Evolutionary conservation across 768 basidiomycete species (phyloP), one percentile per base, ranked within the genome.

Genomic region (Fibroporia radiculosa): DNA sequence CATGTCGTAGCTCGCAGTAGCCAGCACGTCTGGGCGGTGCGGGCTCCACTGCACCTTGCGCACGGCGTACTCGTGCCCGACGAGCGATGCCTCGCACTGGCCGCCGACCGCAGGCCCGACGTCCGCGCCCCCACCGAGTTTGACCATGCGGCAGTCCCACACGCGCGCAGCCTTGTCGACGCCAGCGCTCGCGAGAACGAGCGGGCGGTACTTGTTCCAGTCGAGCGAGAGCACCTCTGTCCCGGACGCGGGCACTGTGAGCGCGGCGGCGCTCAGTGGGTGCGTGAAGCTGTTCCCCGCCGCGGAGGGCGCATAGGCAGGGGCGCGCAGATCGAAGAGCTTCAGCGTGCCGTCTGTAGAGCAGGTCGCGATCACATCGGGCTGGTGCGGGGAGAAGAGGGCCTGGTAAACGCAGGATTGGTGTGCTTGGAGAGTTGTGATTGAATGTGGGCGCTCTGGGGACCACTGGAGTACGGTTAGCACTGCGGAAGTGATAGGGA

Each of bases 151-250:
- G 56, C 87, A 84, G 59, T 95, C 91, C 84, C 90, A 93, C 12
- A 91, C 70, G 51, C 80, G 82, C 45, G 82, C 70, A 11, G 70
- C 56, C 60, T 82, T 84, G 63, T 93, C 90, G 23, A 92, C 85
- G 24, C 84, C 84, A 1, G 73, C 82, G 49, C 79, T 87, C 1
- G 88, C 91, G 44, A 93, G 67, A 10, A 81, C 63, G 55, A 80
- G 78, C 6, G 86, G 84, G 2, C 77, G 76, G 60, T 93, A 95
- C 61, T 95, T 95, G 63, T 95, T 95, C 89, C 90, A 95, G 53
- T 93, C 92, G 25, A 93, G 61, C 3, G 83, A 72, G 19, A 95
- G 76, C 10, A 93, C 67, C 62, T 95, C 92, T 6, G 78, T 80
- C 1, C 74, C 72, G 4, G 85, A 83, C 1, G 84, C 88, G 18